Base-by-base conservation (phyloP, 2,329 filamentous ascomycete species). In the Leptographium lundbergii region DNA sequence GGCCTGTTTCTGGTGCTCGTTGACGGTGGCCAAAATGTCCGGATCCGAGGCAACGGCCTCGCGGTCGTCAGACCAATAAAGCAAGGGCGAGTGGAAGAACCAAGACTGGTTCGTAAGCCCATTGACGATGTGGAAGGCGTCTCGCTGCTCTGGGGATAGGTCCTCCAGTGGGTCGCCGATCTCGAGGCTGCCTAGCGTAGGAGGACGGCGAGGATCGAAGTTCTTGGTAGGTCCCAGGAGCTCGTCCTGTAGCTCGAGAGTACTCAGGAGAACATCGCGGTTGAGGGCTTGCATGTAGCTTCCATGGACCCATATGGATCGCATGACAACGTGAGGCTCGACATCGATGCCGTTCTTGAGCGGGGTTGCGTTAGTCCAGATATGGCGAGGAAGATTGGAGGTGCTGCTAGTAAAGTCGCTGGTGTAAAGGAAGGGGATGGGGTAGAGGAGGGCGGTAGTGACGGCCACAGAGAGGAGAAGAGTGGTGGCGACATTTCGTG, bases 41-140 rank as follows among this genome's bases (percentile, higher is more conserved):
- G 69, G 58, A 65, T 92, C 88, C 19, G 71, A 68, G 29, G 79
- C 68, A 56, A 92, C 80, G 7, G 70, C 71, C 1, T 80, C 76
- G 6, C 74, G 67, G n/a, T 77, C 87, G 67, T 85, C 87, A 61
- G 83, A 79, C 88, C 88, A 92, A 70, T 91, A 91, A 70, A 89
- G 84, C 58, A 92, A 72, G 1, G 88, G 88, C n/a, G 88, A 91
- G 66, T 91, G 87, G 67, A 88, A 88, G 65, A 88, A 88, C 87
- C 87, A 90, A 4, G 82, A 82, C 64, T 83, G 73, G 63, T 82
- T 79, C 4, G 77, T 81, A 39, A 83, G 69, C 17, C 81, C 82
- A 65, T 85, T 84, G 64, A 77, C 73, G 57, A 81, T 77, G 66
- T 86, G 82, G 29, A 81, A 74, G 10, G 75, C 69, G 66, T 86